Evolutionary conservation across 345 rosid genomes (phyloP).

Genomic region (Eucalyptus curtisii): DNA sequence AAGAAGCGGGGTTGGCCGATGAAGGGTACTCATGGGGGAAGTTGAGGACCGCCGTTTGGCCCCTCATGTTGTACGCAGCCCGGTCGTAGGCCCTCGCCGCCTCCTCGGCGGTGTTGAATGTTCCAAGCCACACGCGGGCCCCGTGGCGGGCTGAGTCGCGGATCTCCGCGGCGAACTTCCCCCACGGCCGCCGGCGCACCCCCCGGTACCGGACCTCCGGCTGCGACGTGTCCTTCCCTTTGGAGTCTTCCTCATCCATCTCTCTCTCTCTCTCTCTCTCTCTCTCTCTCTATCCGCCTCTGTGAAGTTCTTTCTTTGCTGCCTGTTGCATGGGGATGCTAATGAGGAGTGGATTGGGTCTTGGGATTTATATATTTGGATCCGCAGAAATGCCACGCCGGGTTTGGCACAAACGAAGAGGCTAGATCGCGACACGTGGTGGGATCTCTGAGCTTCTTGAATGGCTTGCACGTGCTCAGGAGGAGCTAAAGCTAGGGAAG

Average conservation of each 20-base stretch:
- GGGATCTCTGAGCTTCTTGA: neutral
- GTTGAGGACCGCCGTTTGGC: slow-evolving; percentile 64
- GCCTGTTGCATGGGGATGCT: neutral
- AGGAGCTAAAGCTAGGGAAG: slow-evolving; percentile 1
- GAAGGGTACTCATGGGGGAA: slow-evolving; percentile 65
- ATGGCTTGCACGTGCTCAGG: neutral
- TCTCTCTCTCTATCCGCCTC: neutral
- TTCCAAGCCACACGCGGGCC: slow-evolving; percentile 86
- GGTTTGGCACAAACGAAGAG: neutral
- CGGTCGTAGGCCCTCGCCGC: slow-evolving; percentile 86
- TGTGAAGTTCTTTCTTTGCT: neutral
- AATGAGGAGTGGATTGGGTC: neutral
- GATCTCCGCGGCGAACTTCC: slow-evolving; percentile 88
- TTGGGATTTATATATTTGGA: neutral
- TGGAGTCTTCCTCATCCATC: slow-evolving; percentile 14
- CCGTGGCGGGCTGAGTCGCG: slow-evolving; percentile 68
- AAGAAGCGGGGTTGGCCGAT: slow-evolving; percentile 9
- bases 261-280: neutral
- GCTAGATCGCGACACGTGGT: slow-evolving; percentile 2
- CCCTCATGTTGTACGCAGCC: slow-evolving; percentile 83
- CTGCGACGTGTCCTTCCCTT: neutral
- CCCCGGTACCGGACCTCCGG: slow-evolving; percentile 48
- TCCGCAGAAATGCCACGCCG: neutral
- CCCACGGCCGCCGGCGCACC: slow-evolving; percentile 85
- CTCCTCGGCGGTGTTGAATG: slow-evolving; percentile 79